Base-by-base conservation (phyloP, 2,329 filamentous ascomycete genomes). In the Colletotrichum shisoi region DNA sequence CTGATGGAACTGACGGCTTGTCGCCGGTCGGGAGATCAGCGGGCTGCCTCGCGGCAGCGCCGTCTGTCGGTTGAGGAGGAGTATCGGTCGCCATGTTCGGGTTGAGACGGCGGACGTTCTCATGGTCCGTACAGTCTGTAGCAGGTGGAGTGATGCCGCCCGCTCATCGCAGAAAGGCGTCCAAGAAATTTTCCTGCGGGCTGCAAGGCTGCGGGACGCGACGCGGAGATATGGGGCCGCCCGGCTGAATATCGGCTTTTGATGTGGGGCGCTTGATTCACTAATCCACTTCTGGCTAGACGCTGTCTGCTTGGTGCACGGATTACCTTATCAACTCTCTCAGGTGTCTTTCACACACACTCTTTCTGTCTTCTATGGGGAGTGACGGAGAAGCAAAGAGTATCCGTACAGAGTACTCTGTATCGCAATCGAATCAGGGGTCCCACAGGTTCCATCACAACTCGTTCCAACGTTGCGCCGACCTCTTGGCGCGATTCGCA, bases 171-270 rank as follows among this genome's bases (percentile, higher is more conserved):
- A 53, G 34, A 54, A 54, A 39, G 48, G 53, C 63, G 54, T 64
- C 65, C 65, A 59, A 65, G 56, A 68, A 60, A 65, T 45, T 68
- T 67, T 67, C 56, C 56, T 51, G 42, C 54, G 46, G 44, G 61
- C 65, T 64, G 49, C 65, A 59, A 64, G 65, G 65, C 64, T 67
- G 64, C 63, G 51, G 57, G n/a, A 49, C 60, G 40, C 52, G 63
- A 59, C 19, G 53, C 31, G 37, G 42, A 40, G 21, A 17, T 51
- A 59, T 27, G 59, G 63, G 52, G 40, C 59, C 0, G 6, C 0
- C 15, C 65, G 65, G 65, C 54, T 68, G 61, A 68, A 65, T 56
- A 44, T 54, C 61, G 61, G 65, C 51, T 57, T 61, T n/a, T 0
- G 4, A 0, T 1, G 49, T 5, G 27, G 49, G 2, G 8, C 0